Evolutionary conservation across 163 green algal genomes (phyloP), one percentile per base, ranked within the genome.

Genomic region (Trebouxiophyceae sp.): DNA sequence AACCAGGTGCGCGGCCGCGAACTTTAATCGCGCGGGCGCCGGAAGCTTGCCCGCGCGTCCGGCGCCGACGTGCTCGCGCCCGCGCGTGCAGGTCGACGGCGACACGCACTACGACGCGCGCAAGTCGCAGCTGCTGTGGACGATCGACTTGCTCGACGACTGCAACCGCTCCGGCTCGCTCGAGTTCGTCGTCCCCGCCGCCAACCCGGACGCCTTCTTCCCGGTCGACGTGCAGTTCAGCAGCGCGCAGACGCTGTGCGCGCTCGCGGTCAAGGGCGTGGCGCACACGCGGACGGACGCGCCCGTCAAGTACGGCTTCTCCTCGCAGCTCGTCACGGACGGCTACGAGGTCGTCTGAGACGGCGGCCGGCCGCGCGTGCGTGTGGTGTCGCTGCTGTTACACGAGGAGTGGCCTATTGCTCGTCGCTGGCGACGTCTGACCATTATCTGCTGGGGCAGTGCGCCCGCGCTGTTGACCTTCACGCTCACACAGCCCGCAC

Each of bases 161-260:
- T 84, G 69, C 71, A 97, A 98, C 78, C 68, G 81, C 60, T 90
- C 59, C 57, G 94, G 94, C 23, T 84, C 82, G 24, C 84, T 96
- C 69, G 94, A 99, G 85, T 96, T 99, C 82, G 90, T 96, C 12
- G 85, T 96, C 24, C 82, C 87, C 0, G 85, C 81, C 2, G 71
- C 80, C 12, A 80, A 91, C 65, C 28, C 86, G 0, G 85, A 91
- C 26, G 62, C 69, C 16, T 96, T 98, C 83, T 98, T 97, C 85
- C 94, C 94, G 2, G 86, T 98, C 5, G 86, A 96, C 62, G 83
- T 95, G 23, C 66, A 66, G 33, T 96, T 95, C 68, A 75, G 70
- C 7, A 75, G 84, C 12, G 63, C 71, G 7, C 72, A 70, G 24
- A 91, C 81, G 5, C 74, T 95, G 29, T 93, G 87, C 64, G 75